phyloP scores from a whole-genome alignment of 164 flowering plant genomes.

The Umbellularia californica region DNA sequence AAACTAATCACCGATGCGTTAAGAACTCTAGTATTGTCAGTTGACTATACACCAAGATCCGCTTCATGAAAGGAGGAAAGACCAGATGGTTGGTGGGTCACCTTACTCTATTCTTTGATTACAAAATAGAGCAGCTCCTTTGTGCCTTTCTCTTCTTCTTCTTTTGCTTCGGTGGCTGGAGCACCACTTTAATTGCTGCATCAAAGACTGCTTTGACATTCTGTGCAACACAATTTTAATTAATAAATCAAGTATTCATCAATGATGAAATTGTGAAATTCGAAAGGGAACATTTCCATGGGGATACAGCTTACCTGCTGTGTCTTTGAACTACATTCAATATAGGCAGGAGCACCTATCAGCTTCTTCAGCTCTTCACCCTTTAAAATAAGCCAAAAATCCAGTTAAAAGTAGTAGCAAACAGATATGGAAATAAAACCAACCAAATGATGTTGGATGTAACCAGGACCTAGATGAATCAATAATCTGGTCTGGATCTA shows the following conservation, averaged over 20 bases:
- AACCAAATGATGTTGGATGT: background rate
- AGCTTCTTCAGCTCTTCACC: constrained; percentile 75
- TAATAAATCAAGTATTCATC: too few relatives aligned
- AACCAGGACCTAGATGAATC: background rate
- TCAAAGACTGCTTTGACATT: constrained; percentile 89
- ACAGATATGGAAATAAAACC: background rate
- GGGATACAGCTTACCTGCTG: constrained; percentile 51
- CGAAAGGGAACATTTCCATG: background rate
- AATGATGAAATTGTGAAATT: too few relatives aligned
- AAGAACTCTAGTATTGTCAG: constrained; percentile 5
- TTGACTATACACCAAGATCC: constrained; percentile 2
- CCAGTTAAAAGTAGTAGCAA: background rate
- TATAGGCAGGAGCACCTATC: constrained; percentile 76
- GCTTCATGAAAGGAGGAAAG: background rate
- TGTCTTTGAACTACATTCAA: constrained; percentile 81
- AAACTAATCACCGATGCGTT: background rate
- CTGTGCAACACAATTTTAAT: constrained; percentile 27
- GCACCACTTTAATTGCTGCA: constrained; percentile 87
- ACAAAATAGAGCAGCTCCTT: constrained; percentile 51
- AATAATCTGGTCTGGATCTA: background rate
- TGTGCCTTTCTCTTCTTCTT: constrained; percentile 64
- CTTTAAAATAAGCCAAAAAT: constrained; percentile 26
- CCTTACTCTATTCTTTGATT: background rate
- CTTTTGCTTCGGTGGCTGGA: constrained; percentile 82
- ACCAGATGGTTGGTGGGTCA: background rate